A percentile compares a stretch with the other conserved stretches of the same genome.
Conservation (phyloP, 495 filamentous ascomycete genomes). For the Xeromyces bisporus region DNA sequence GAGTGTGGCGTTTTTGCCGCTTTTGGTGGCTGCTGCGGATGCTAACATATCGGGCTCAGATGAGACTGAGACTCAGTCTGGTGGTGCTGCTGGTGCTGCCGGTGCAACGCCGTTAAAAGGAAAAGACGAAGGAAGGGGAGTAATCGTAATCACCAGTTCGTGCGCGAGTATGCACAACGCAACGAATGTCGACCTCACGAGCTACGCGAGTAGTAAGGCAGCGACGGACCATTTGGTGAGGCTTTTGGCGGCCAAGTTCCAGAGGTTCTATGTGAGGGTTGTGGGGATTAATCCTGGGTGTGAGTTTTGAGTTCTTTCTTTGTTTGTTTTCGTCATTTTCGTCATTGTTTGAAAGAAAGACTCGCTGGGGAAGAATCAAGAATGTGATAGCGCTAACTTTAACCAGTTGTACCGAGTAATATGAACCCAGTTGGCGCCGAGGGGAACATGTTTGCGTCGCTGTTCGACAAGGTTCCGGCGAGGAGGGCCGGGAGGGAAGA, state of each 20-base stretch:
- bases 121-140: conserved; percentile 21
- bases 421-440: conserved; percentile 30
- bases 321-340: too few relatives aligned
- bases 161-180: conserved; percentile 33
- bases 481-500: conserved; percentile 19
- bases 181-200: conserved; percentile 30
- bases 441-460: conserved; percentile 25
- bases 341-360: too few relatives aligned
- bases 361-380: background rate
- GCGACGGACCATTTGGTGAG: conserved; percentile 29
- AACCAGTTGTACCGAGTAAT: conserved; percentile 25
- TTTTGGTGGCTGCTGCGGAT: conserved; percentile 18
- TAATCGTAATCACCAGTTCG: conserved; percentile 24
- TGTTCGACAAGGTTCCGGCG: conserved; percentile 29
- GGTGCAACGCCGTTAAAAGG: conserved; percentile 5
- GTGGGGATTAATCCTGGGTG: conserved; percentile 30
- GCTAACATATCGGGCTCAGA: too few relatives aligned
- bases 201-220: conserved; percentile 28
- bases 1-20: conserved; percentile 21
- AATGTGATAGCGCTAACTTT: conserved; percentile 1
- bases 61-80: too few relatives aligned
- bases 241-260: conserved; percentile 25
- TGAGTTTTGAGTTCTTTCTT: conserved; percentile 8
- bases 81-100: conserved; percentile 8
- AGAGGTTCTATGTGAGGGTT: conserved; percentile 26